A percentile compares a stretch with the other conserved stretches of the same genome.
Conservation (phyloP, 73 alveolate genomes). For the Paramecium primaurelia region DNA sequence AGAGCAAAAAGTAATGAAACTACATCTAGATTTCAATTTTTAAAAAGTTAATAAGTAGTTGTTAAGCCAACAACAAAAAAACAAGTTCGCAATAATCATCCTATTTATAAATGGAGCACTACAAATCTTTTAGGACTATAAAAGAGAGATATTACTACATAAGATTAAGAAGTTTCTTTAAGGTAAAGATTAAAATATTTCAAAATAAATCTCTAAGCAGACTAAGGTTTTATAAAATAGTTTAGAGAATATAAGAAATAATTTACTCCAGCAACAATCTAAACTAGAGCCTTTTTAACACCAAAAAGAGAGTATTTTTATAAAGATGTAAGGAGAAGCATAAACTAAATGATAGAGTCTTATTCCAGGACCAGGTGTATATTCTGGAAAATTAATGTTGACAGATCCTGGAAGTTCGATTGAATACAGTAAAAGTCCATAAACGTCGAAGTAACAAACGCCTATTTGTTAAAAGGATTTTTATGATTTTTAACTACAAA, state of each 20-base stretch:
- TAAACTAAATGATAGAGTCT: background rate
- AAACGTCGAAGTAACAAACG: background rate
- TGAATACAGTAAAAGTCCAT: slow-evolving; percentile 22
- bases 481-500: background rate
- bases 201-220: slow-evolving; percentile 12
- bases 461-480: background rate
- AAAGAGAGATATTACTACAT: background rate
- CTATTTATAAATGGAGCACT: background rate
- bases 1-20: background rate
- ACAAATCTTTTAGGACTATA: background rate
- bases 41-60: background rate
- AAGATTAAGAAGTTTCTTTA: background rate
- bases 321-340: slow-evolving; percentile 7
- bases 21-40: background rate
- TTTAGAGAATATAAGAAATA: background rate
- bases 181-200: background rate
- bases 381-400: background rate
- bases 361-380: slow-evolving; percentile 47
- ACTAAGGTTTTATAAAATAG: slow-evolving; percentile 34
- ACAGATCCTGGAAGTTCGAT: background rate
- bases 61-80: background rate
- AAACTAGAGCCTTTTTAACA: slow-evolving; percentile 1
- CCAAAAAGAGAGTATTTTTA: slow-evolving; percentile 30
- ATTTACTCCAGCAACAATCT: background rate
- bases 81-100: background rate